These are phyloP conservation scores for Crithidia mellificae DNA, from an alignment of 208 protist genomes.

Conservation along the genomic window DNA sequence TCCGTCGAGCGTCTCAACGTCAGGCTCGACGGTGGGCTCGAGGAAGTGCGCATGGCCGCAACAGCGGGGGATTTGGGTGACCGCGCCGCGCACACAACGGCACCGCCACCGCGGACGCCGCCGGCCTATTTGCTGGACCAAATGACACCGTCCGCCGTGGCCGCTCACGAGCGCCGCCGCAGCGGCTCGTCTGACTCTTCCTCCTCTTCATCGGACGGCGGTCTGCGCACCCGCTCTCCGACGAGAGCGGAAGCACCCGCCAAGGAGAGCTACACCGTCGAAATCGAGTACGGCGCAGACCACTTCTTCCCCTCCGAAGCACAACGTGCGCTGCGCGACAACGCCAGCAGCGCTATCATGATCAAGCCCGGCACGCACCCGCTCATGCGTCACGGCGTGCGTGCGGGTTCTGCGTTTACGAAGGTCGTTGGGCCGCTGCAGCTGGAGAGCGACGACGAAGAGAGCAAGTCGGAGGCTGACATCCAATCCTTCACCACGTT, in stretches of 20 bases:
- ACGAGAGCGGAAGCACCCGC: background rate
- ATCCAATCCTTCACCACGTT: constrained; percentile 30
- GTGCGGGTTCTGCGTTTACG: no score
- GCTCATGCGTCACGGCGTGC: no score
- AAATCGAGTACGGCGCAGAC: constrained; percentile 25
- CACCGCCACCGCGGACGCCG: background rate
- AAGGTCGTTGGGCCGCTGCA: background rate
- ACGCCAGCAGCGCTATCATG: constrained; percentile 3
- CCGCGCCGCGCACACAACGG: background rate
- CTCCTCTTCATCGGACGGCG: background rate
- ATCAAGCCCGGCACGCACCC: background rate
- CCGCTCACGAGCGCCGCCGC: constrained; percentile 3
- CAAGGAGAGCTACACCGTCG: constrained; percentile 24
- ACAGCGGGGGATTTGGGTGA: no score
- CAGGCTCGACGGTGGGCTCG: background rate
- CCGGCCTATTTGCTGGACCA: constrained; percentile 21
- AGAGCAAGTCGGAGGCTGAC: constrained; percentile 5
- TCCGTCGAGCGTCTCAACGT: constrained; percentile 6
- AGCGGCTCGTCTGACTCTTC: background rate
- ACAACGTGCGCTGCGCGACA: constrained; percentile 9
- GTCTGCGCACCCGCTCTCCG: background rate
- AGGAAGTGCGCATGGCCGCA: background rate
- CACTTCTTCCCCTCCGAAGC: constrained; percentile 15
- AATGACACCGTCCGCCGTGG: constrained; percentile 20
- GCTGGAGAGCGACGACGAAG: constrained; percentile 14